A percentile compares a stretch with the other conserved stretches of the same genome.
These are phyloP conservation scores for Oenanthe javanica DNA, from an alignment of 140 eudicot genomes.

Conservation along the genomic window DNA sequence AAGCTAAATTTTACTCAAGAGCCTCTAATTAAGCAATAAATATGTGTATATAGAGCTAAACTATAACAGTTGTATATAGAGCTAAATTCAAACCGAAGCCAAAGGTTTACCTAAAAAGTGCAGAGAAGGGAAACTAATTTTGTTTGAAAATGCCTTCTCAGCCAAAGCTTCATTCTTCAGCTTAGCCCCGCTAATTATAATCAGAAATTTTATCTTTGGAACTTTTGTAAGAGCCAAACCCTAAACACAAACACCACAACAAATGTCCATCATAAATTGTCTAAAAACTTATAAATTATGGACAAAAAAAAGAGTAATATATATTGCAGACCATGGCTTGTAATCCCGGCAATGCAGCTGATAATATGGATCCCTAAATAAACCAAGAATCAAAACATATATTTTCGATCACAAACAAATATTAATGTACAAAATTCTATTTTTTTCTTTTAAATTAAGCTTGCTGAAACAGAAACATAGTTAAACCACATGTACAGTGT, in stretches of 20 bases:
- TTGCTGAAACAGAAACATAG: neutral
- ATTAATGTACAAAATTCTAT: too few species aligned
- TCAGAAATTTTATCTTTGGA: slow-evolving; percentile 56
- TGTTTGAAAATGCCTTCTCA: slow-evolving; percentile 60
- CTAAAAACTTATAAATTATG: too few species aligned
- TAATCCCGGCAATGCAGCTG: slow-evolving; percentile 78
- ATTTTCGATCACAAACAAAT: neutral
- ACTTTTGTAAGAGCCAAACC: slow-evolving; percentile 73
- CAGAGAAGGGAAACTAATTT: slow-evolving; percentile 59
- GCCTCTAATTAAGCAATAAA: neutral
- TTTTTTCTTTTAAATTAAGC: neutral
- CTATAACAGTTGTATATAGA: slow-evolving; percentile 18
- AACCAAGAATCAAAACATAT: slow-evolving; percentile 1
- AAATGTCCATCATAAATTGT: neutral
- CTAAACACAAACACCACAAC: slow-evolving; percentile 24
- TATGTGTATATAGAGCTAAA: slow-evolving; percentile 26
- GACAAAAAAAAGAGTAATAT: neutral
- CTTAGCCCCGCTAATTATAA: slow-evolving; percentile 85
- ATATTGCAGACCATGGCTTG: slow-evolving; percentile 50
- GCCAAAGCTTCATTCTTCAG: slow-evolving; percentile 41
- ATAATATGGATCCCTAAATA: neutral
- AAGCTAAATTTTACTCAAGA: neutral
- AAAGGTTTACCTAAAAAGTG: slow-evolving; percentile 73
- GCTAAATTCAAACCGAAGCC: neutral
- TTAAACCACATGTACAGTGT: neutral